These are phyloP conservation scores for Pleomassaria siparia DNA, from an alignment of 2,329 filamentous ascomycete species.

Conservation along the genomic window DNA sequence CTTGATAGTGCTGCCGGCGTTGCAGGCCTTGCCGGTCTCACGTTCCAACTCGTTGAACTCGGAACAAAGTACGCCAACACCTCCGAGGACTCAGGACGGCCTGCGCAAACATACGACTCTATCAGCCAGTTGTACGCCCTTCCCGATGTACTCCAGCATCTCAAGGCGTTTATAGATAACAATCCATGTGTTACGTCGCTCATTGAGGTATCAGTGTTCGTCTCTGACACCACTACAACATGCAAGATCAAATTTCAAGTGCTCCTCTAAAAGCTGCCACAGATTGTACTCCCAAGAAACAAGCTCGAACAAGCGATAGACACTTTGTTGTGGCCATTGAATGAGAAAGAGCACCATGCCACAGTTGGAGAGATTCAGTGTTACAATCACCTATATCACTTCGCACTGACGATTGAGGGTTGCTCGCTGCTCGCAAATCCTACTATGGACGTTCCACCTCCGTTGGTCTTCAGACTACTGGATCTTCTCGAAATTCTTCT, in stretches of 20 bases:
- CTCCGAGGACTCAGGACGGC: no score
- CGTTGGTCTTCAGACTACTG: conserved; percentile 2
- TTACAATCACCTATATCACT: conserved; percentile 7
- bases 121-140: conserved; percentile 6
- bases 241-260: conserved; percentile 3
- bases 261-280: conserved; percentile 6
- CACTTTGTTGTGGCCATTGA: conserved; percentile 7
- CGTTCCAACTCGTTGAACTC: conserved; percentile 7
- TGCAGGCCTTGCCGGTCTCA: conserved; percentile 9
- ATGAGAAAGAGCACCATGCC: conserved; percentile 8
- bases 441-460: conserved; percentile 1
- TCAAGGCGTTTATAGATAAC: conserved; percentile 4
- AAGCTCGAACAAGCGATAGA: conserved; percentile 5
- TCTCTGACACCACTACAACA: conserved; percentile 5
- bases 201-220: conserved; percentile 1
- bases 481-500: not conserved
- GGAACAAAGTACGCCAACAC: not conserved
- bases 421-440: conserved; percentile 6
- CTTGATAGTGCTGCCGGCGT: conserved; percentile 8
- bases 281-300: not conserved
- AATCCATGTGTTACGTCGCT: not conserved
- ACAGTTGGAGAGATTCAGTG: conserved; percentile 6
- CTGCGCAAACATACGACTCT: conserved; percentile 8
- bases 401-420: conserved; percentile 7
- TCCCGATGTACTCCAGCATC: conserved; percentile 2